A percentile compares a stretch with the other conserved stretches of the same genome.
Evolutionary conservation across 2,329 filamentous ascomycete species (phyloP).

Genomic region (Paecilomyces niveus): DNA sequence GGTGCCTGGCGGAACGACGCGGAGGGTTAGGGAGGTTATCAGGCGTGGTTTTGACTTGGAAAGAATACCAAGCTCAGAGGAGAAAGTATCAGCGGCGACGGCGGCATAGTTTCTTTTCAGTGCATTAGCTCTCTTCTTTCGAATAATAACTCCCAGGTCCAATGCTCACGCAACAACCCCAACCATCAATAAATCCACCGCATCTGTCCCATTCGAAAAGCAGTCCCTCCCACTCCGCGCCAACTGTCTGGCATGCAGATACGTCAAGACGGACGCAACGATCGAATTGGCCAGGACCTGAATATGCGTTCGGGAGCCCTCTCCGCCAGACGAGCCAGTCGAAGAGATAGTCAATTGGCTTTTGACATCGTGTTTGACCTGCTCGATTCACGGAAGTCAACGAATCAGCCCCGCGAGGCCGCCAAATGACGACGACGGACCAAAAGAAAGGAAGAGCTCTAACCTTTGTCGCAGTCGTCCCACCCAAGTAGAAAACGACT

Average conservation of each 20-base stretch:
- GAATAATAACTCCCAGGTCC: not conserved
- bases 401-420: not conserved
- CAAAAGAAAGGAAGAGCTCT: conserved; percentile 1
- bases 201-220: conserved; percentile 27
- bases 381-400: not conserved
- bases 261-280: conserved; percentile 61
- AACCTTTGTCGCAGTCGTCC: conserved; percentile 77
- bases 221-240: conserved; percentile 20
- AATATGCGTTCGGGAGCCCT: conserved; percentile 74
- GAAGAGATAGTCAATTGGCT: conserved; percentile 71
- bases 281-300: conserved; percentile 89
- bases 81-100: conserved; percentile 88
- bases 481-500: conserved; percentile 77
- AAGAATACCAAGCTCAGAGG: conserved; percentile 89
- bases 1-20: conserved; percentile 78
- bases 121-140: not conserved
- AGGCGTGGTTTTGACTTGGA: conserved; percentile 68
- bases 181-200: conserved; percentile 31
- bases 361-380: conserved; percentile 86
- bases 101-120: conserved; percentile 68
- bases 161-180: conserved; percentile 34
- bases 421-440: not conserved
- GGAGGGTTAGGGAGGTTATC: conserved; percentile 71
- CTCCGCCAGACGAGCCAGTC: conserved; percentile 63
- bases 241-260: conserved; percentile 44